Evolutionary conservation across 2,329 filamentous ascomycete genomes (phyloP).

Genomic region (Cryphonectria parasitica): DNA sequence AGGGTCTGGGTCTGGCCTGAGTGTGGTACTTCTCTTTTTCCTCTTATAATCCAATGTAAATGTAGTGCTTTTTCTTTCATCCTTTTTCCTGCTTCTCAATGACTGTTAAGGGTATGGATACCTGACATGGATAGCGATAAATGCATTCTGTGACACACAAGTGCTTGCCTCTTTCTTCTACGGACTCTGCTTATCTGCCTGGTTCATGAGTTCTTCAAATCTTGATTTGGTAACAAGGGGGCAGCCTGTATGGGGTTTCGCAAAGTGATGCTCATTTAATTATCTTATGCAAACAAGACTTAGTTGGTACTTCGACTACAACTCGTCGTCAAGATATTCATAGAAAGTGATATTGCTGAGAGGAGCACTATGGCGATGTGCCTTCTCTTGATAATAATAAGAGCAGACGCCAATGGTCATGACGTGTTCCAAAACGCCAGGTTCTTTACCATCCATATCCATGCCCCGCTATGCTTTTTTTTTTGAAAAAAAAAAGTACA

Average conservation of each 20-base stretch:
- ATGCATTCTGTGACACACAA: conserved; percentile 18
- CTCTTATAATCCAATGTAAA: conserved; percentile 19
- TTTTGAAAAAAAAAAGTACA: background rate
- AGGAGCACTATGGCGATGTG: background rate
- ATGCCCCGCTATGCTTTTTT: conserved; percentile 27
- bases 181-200: background rate
- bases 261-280: background rate
- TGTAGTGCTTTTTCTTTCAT: conserved; percentile 23
- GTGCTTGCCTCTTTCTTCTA: background rate
- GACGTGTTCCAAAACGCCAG: conserved; percentile 8
- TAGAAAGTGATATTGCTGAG: background rate
- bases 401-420: background rate
- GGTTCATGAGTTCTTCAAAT: background rate
- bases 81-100: conserved; percentile 15
- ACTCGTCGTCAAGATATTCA: background rate
- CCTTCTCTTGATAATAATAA: background rate
- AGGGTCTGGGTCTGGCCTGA: background rate
- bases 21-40: background rate
- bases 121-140: conserved; percentile 26
- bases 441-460: background rate
- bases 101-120: conserved; percentile 21
- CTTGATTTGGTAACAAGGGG: background rate
- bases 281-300: background rate
- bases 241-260: background rate
- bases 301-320: background rate